These are phyloP conservation scores for Stachybotrys chlorohalonatus DNA, from an alignment of 2,329 filamentous ascomycete genomes.

Conservation along the genomic window DNA sequence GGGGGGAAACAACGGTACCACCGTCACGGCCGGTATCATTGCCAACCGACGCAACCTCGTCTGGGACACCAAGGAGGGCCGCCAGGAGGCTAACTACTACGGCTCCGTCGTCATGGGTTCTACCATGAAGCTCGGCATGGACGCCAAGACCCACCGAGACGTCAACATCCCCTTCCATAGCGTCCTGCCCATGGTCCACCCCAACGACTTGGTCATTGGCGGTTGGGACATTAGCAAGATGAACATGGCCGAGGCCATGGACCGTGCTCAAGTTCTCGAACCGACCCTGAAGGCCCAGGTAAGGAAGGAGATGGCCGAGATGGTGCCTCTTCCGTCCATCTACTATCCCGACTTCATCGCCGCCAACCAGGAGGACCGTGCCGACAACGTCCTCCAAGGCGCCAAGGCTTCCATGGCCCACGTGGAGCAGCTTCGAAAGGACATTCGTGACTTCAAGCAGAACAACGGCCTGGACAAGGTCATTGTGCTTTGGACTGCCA, in stretches of 20 bases:
- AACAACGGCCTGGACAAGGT: constrained; percentile 84
- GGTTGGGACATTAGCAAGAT: constrained; percentile 96
- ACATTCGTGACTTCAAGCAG: constrained; percentile 91
- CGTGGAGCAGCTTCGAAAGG: constrained; percentile 84
- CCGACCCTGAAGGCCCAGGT: constrained; percentile 86
- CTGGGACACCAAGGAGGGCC: constrained; percentile 92
- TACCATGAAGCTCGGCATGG: constrained; percentile 90
- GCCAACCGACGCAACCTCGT: constrained; percentile 79
- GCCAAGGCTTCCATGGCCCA: constrained; percentile 78
- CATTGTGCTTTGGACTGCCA: constrained; percentile 96
- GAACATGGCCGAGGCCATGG: constrained; percentile 87
- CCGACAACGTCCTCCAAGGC: constrained; percentile 81
- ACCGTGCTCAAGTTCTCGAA: constrained; percentile 89
- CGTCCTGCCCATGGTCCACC: constrained; percentile 92
- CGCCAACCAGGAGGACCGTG: constrained; percentile 93
- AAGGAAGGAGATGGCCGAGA: constrained; percentile 82
- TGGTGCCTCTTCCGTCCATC: constrained; percentile 86
- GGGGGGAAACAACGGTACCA: constrained; percentile 97
- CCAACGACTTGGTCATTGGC: constrained; percentile 88
- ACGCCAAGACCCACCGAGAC: constrained; percentile 74
- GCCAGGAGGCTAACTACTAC: constrained; percentile 88
- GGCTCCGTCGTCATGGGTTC: constrained; percentile 96
- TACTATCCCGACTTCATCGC: constrained; percentile 99
- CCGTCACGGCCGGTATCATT: constrained; percentile 92
- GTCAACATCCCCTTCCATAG: constrained; percentile 95